Evolutionary conservation across 2,329 filamentous ascomycete genomes (phyloP), one percentile per base, ranked within the genome.

Genomic region (Metarhizium anisopliae): DNA sequence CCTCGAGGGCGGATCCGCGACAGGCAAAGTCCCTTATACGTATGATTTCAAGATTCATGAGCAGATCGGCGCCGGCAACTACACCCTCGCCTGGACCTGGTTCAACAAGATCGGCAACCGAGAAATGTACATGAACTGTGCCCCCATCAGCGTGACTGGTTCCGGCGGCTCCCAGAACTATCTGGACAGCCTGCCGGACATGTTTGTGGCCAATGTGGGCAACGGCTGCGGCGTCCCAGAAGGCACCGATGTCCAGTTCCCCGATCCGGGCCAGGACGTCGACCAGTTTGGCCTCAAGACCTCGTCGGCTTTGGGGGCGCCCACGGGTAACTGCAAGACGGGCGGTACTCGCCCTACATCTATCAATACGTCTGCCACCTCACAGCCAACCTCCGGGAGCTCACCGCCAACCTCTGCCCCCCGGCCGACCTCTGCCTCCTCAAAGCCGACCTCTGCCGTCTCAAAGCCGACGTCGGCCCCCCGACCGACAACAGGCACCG

Each of bases 61-160:
- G 3, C 25, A 25, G 25, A 4, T 25, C 25, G 4, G 25, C 25
- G 65, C 70, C 58, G 75, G 70, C 70, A 80, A 84, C 38, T 86
- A 83, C 56, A 68, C 92, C 49, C 80, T 92, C 52, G 83, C 84
- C 42, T 93, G 89, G 89, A 84, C 83, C 30, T 89, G 86, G 86
- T 86, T 88, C 73, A 90, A 90, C 75, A 75, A 83, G 60, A 71
- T 87, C 43, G 88, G 89, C 30, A 91, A 91, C 72, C 80, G 89
- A 51, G 89, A 93, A 69, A 89, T 88, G 81, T 94, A 94, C 79
- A 90, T 90, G 86, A 90, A 90, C 72, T 94, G 89, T 66, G 88
- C 89, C 8, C 77, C 81, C 53, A 80, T 92, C 62, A 82, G 79
- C 59, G 84, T 91, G 25, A 25, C 66, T 70, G 68, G 55, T 69